Evolutionary conservation across 2,329 filamentous ascomycete genomes (phyloP).

Genomic region (Fonsecaea erecta): DNA sequence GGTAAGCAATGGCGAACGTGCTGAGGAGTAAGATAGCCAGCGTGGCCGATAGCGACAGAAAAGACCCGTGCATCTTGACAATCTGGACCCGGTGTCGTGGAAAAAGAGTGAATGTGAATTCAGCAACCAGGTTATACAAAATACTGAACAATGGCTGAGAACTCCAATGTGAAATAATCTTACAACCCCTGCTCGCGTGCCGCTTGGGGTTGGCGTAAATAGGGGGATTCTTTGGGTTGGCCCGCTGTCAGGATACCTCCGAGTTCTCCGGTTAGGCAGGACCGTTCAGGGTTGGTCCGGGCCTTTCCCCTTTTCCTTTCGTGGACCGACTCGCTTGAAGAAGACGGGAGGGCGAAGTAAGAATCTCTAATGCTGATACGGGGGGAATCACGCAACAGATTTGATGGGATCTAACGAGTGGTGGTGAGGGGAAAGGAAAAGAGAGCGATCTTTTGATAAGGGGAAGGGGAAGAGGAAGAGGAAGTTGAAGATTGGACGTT

Average conservation of each 20-base stretch:
- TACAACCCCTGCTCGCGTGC: neutral
- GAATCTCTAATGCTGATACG: neutral
- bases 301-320: neutral
- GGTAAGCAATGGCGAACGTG: conserved; percentile 31
- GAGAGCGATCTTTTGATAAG: neutral
- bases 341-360: neutral
- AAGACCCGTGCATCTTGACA: conserved; percentile 17
- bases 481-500: neutral
- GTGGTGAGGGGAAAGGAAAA: neutral
- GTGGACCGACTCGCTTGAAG: neutral
- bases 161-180: neutral
- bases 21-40: conserved; percentile 21
- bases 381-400: neutral
- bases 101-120: neutral
- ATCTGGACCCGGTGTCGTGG: neutral
- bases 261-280: neutral
- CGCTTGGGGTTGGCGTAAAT: neutral
- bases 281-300: neutral
- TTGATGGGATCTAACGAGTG: neutral
- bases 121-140: neutral
- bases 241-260: neutral
- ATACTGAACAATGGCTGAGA: neutral
- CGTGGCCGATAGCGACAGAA: conserved; percentile 12
- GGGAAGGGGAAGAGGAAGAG: neutral
- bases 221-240: neutral